Conservation (phyloP, 257 asterid species). For the Hygrophila difformis region DNA sequence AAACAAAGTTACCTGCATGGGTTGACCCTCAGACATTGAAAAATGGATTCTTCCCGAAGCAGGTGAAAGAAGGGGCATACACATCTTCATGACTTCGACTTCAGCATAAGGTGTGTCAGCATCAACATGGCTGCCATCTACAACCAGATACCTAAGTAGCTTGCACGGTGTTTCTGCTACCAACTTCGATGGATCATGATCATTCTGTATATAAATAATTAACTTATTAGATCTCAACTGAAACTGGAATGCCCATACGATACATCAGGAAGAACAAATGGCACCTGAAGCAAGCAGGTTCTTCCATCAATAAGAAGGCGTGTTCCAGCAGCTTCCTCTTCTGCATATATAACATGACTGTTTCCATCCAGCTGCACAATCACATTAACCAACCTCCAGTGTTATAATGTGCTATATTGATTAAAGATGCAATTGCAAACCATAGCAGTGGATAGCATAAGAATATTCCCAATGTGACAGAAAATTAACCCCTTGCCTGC, state of each 20-base stretch:
- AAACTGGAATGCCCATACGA: not conserved
- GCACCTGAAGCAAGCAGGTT: slow-evolving; percentile 98
- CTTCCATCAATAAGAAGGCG: slow-evolving; percentile 99
- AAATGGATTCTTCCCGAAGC: slow-evolving; percentile 85
- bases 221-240: slow-evolving; percentile 12
- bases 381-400: slow-evolving; percentile 18
- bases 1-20: slow-evolving; percentile 82
- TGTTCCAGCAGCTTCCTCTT: slow-evolving; percentile 99
- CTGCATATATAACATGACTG: slow-evolving; percentile 93
- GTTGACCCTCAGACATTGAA: slow-evolving; percentile 92
- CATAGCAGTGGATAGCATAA: slow-evolving; percentile 6
- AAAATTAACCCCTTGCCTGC: slow-evolving; percentile 57
- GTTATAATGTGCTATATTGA: slow-evolving; percentile 3
- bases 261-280: slow-evolving; percentile 15
- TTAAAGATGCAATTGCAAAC: slow-evolving; percentile 11
- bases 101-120: slow-evolving; percentile 95
- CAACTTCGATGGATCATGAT: slow-evolving; percentile 96
- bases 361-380: slow-evolving; percentile 80
- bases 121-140: slow-evolving; percentile 79
- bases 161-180: slow-evolving; percentile 99
- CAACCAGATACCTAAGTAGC: slow-evolving; percentile 63
- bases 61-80: slow-evolving; percentile 99
- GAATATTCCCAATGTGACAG: not conserved
- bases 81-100: slow-evolving; percentile 99
- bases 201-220: slow-evolving; percentile 57